These are phyloP conservation scores for Solanum ossicruentum DNA, from an alignment of 257 asterid genomes.

Conservation along the genomic window DNA sequence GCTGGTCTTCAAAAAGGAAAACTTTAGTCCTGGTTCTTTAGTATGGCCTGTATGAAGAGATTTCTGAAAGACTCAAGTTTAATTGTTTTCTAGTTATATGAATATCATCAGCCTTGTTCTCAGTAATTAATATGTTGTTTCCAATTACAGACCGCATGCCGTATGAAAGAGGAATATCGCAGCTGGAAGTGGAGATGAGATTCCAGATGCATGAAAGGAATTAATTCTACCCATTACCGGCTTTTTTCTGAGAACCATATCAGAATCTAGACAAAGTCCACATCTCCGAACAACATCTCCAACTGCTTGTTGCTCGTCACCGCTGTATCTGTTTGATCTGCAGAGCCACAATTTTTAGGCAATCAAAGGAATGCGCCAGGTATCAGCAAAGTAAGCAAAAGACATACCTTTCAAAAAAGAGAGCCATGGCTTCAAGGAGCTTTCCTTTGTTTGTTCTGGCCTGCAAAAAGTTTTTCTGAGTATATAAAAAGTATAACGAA, in stretches of 20 bases:
- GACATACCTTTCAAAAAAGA: slow-evolving; percentile 77
- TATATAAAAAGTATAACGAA: not conserved
- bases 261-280: slow-evolving; percentile 61
- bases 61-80: not conserved
- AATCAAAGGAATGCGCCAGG: not conserved
- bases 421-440: slow-evolving; percentile 81
- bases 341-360: slow-evolving; percentile 17
- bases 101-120: not conserved
- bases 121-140: not conserved
- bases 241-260: slow-evolving; percentile 78
- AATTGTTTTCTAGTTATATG: not conserved
- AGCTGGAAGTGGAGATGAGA: not conserved
- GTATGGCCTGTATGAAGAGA: not conserved
- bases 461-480: slow-evolving; percentile 23
- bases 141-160: not conserved
- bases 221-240: slow-evolving; percentile 45
- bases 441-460: slow-evolving; percentile 72
- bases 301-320: slow-evolving; percentile 40
- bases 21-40: not conserved
- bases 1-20: not conserved
- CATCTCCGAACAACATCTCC: slow-evolving; percentile 76
- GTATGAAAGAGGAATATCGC: not conserved
- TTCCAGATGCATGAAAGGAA: not conserved
- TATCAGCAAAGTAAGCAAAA: not conserved
- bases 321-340: slow-evolving; percentile 65